Conservation (phyloP, 768 basidiomycete species). For the Gelatoporia subvermispora region DNA sequence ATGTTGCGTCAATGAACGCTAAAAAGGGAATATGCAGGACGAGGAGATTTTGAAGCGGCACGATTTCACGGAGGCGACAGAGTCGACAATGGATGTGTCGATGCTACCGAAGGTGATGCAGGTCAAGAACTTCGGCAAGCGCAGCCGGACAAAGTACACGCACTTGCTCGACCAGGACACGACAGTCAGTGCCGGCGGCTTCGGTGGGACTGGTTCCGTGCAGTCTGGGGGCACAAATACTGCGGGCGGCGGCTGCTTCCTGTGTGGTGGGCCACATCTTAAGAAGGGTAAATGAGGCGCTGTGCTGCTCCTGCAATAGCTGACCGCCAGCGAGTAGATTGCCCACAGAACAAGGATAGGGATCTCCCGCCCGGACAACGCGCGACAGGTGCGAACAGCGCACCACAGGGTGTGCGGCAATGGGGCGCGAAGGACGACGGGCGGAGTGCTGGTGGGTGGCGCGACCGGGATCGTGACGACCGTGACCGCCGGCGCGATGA, state of each 20-base stretch:
- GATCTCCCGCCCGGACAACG: conserved; percentile 20
- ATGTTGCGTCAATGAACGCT: conserved; percentile 1
- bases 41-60: conserved; percentile 77
- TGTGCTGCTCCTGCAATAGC: not conserved
- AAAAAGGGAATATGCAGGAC: too few relatives aligned
- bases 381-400: conserved; percentile 29
- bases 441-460: conserved; percentile 16
- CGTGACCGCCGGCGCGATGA: conserved; percentile 13
- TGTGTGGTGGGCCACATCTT: conserved; percentile 91
- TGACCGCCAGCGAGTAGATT: conserved; percentile 21
- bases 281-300: conserved; percentile 62
- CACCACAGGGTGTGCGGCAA: conserved; percentile 15
- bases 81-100: conserved; percentile 83
- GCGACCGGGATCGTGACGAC: conserved; percentile 17
- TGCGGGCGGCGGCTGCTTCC: conserved; percentile 73
- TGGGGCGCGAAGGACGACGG: conserved; percentile 20
- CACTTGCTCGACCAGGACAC: conserved; percentile 96
- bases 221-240: conserved; percentile 49
- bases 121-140: conserved; percentile 90
- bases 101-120: conserved; percentile 95
- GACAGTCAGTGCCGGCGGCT: conserved; percentile 54
- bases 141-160: conserved; percentile 92
- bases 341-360: conserved; percentile 30
- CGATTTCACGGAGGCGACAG: conserved; percentile 88
- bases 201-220: conserved; percentile 53